These are phyloP conservation scores for Coemansia pectinata DNA, from an alignment of 192 early-diverging fungal species.

Conservation along the genomic window DNA sequence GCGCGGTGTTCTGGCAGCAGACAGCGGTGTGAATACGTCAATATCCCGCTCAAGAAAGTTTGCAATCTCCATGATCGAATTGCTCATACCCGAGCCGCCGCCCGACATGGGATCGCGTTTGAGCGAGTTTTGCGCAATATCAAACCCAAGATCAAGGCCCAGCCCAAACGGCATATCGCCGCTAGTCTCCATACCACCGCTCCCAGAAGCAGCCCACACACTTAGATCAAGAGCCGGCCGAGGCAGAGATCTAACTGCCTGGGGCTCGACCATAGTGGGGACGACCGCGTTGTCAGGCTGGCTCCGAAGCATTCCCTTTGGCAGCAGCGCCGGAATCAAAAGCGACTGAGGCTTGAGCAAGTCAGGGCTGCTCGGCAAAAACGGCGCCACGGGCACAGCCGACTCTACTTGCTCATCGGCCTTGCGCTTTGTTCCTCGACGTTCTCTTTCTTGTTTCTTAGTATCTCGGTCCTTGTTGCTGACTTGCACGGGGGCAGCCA, in stretches of 20 bases:
- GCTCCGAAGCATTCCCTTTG: slow-evolving; percentile 30
- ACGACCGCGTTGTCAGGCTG: not conserved
- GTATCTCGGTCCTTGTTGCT: slow-evolving; percentile 3
- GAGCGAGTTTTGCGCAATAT: slow-evolving; percentile 17
- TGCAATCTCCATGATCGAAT: slow-evolving; percentile 36
- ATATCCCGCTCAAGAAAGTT: slow-evolving; percentile 42
- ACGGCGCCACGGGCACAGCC: not conserved
- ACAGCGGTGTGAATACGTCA: slow-evolving; percentile 39
- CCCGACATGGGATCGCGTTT: not conserved
- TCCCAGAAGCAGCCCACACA: not conserved
- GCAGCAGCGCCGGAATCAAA: slow-evolving; percentile 42
- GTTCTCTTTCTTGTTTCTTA: not conserved
- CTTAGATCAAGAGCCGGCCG: not conserved
- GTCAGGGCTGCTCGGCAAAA: slow-evolving; percentile 15
- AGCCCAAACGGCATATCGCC: slow-evolving; percentile 13
- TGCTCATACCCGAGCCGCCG: not conserved
- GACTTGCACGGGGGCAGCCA: slow-evolving; percentile 27
- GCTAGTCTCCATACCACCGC: not conserved
- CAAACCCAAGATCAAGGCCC: slow-evolving; percentile 42
- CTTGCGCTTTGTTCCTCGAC: slow-evolving; percentile 12
- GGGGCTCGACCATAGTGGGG: not conserved
- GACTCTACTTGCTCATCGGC: not conserved
- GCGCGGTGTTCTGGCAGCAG: not conserved
- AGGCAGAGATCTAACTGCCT: not conserved
- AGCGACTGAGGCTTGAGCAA: slow-evolving; percentile 37